Evolutionary conservation across 108 stramenopile genomes (phyloP).

Genomic region (Seminavis robusta): DNA sequence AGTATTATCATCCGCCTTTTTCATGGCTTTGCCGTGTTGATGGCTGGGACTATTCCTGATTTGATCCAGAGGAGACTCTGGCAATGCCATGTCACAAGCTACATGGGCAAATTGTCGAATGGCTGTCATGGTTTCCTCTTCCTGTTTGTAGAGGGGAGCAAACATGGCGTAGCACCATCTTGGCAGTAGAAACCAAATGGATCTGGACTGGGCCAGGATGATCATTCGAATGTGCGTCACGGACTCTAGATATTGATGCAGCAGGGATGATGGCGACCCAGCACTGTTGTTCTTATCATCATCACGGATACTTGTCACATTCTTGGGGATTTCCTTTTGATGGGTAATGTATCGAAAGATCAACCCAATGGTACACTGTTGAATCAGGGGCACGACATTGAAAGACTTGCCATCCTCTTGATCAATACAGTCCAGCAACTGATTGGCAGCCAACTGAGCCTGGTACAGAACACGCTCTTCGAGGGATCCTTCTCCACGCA

Average conservation of each 20-base stretch:
- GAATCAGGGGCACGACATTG: conserved; percentile 74
- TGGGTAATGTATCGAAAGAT: conserved; percentile 83
- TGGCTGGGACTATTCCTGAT: conserved; percentile 22
- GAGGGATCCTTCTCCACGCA: too few relatives aligned
- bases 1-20: neutral
- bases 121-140: conserved; percentile 73
- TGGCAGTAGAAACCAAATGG: conserved; percentile 85
- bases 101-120: conserved; percentile 73
- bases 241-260: conserved; percentile 59
- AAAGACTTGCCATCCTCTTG: neutral
- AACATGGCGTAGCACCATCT: conserved; percentile 76
- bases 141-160: conserved; percentile 76
- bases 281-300: neutral
- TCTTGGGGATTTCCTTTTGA: too few relatives aligned
- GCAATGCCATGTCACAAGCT: conserved; percentile 60
- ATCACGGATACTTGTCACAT: neutral
- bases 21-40: neutral
- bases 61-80: conserved; percentile 53
- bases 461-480: too few relatives aligned
- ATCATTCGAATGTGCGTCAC: conserved; percentile 90
- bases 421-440: neutral
- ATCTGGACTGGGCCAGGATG: conserved; percentile 86
- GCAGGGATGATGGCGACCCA: neutral
- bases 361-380: conserved; percentile 67
- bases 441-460: neutral